Conservation (phyloP, 768 basidiomycete genomes). For the Trametes elegans region DNA sequence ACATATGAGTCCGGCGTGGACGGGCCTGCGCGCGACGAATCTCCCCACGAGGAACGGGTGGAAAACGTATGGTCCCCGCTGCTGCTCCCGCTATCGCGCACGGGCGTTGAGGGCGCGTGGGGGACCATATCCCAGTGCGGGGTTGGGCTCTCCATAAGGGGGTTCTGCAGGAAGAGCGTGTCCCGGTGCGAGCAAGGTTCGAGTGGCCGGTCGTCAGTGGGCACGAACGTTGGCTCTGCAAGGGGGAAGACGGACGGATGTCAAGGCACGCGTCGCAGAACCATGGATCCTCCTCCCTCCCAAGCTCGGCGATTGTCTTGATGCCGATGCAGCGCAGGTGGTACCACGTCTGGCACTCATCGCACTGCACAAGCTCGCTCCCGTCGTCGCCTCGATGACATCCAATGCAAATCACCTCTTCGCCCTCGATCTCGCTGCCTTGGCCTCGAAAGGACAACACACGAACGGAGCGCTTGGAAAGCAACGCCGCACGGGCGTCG, state of each 20-base stretch:
- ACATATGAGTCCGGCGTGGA: constrained; percentile 48
- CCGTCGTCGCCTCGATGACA: constrained; percentile 70
- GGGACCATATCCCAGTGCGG: constrained; percentile 44
- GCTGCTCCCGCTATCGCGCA: constrained; percentile 27
- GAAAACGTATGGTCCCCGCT: constrained; percentile 29
- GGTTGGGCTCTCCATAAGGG: constrained; percentile 54
- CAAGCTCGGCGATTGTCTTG: constrained; percentile 57
- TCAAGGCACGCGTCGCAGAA: constrained; percentile 60
- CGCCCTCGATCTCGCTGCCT: constrained; percentile 38
- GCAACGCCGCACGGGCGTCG: constrained; percentile 70
- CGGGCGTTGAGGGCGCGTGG: constrained; percentile 48
- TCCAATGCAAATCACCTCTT: constrained; percentile 54
- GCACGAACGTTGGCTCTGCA: constrained; percentile 68
- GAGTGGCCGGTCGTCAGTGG: constrained; percentile 51
- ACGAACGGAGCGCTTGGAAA: constrained; percentile 70
- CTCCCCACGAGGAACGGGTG: constrained; percentile 44
- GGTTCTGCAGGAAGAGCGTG: constrained; percentile 58
- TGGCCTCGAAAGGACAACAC: constrained; percentile 52
- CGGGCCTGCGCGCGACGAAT: constrained; percentile 52
- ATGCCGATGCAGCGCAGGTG: constrained; percentile 82
- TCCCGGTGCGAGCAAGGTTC: constrained; percentile 43
- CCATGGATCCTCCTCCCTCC: constrained; percentile 79
- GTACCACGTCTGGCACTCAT: constrained; percentile 78
- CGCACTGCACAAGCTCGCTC: constrained; percentile 78
- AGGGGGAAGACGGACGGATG: constrained; percentile 40